A percentile compares a stretch with the other conserved stretches of the same genome.
These are phyloP conservation scores for Torrubiellomyces zombiae DNA, from an alignment of 2,329 filamentous ascomycete species.

Conservation along the genomic window DNA sequence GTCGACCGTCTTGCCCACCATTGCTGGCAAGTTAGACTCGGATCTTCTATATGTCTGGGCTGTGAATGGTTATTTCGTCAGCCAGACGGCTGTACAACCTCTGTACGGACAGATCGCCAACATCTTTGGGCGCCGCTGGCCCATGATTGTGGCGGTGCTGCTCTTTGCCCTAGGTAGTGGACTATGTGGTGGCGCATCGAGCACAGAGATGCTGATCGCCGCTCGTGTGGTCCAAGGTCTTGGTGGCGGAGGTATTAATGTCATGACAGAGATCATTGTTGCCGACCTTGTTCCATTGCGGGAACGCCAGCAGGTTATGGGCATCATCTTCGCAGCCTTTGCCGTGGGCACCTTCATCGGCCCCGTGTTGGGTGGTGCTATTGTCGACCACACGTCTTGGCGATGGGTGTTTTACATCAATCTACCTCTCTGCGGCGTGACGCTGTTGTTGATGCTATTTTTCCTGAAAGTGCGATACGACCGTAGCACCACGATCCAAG, in stretches of 20 bases:
- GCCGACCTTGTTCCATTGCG: constrained; percentile 32
- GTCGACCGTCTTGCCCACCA: constrained; percentile 1
- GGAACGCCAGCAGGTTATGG: constrained; percentile 25
- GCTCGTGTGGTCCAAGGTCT: constrained; percentile 25
- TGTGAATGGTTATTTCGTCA: constrained; percentile 1
- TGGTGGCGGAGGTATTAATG: constrained; percentile 10
- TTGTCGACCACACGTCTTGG: constrained; percentile 18
- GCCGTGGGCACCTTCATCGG: constrained; percentile 18
- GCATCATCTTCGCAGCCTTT: constrained; percentile 15
- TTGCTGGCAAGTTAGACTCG: background rate
- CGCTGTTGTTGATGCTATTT: constrained; percentile 14
- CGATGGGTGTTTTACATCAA: constrained; percentile 30
- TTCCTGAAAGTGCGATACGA: constrained; percentile 19
- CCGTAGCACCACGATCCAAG: background rate
- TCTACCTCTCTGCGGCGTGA: constrained; percentile 19
- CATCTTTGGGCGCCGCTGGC: constrained; percentile 32
- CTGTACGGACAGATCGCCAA: constrained; percentile 32
- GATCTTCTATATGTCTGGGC: background rate
- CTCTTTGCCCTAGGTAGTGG: constrained; percentile 35
- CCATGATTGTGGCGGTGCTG: constrained; percentile 11
- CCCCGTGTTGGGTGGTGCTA: constrained; percentile 15
- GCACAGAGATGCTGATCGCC: constrained; percentile 25
- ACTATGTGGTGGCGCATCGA: constrained; percentile 24
- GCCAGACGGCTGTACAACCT: constrained; percentile 21
- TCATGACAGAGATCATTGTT: constrained; percentile 17